Evolutionary conservation across 495 filamentous ascomycete species (phyloP).

Genomic region (Aspergillus carlsbadensis): DNA sequence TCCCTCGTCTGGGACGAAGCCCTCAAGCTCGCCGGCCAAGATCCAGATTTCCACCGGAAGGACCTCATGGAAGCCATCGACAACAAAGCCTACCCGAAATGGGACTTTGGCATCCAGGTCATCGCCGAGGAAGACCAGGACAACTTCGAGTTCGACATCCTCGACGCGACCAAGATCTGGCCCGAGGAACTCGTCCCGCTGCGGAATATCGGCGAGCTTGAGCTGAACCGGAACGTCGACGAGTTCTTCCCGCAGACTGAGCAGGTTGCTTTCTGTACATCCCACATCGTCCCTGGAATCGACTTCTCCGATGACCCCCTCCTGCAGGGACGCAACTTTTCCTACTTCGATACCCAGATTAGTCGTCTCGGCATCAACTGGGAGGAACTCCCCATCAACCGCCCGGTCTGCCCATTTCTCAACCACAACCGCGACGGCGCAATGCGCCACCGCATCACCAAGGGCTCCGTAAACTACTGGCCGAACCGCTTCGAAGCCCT

Average conservation of each 20-base stretch:
- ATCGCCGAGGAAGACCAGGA: conserved; percentile 69
- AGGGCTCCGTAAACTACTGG: conserved; percentile 84
- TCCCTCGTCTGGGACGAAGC: conserved; percentile 89
- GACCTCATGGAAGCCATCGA: conserved; percentile 82
- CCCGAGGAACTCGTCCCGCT: conserved; percentile 81
- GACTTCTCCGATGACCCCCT: conserved; percentile 85
- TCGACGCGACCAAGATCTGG: conserved; percentile 93
- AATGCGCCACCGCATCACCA: conserved; percentile 51
- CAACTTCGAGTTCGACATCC: conserved; percentile 86
- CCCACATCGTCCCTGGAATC: conserved; percentile 83
- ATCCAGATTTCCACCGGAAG: conserved; percentile 87
- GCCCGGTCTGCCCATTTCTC: conserved; percentile 64
- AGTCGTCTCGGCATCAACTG: conserved; percentile 81
- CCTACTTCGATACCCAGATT: conserved; percentile 84
- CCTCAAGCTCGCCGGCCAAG: conserved; percentile 74
- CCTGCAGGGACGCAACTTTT: conserved; percentile 82
- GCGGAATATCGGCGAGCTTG: conserved; percentile 75
- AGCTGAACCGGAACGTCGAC: conserved; percentile 79
- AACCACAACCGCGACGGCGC: conserved; percentile 44
- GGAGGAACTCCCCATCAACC: conserved; percentile 84
- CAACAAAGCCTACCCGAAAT: conserved; percentile 64
- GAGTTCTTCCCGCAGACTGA: conserved; percentile 88
- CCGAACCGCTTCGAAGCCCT: conserved; percentile 71
- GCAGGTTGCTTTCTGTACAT: conserved; percentile 79
- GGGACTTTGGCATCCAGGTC: conserved; percentile 80